These are phyloP conservation scores for Wickerhamomyces sp. DNA, from an alignment of 1,139 yeast genomes.

Conservation along the genomic window DNA sequence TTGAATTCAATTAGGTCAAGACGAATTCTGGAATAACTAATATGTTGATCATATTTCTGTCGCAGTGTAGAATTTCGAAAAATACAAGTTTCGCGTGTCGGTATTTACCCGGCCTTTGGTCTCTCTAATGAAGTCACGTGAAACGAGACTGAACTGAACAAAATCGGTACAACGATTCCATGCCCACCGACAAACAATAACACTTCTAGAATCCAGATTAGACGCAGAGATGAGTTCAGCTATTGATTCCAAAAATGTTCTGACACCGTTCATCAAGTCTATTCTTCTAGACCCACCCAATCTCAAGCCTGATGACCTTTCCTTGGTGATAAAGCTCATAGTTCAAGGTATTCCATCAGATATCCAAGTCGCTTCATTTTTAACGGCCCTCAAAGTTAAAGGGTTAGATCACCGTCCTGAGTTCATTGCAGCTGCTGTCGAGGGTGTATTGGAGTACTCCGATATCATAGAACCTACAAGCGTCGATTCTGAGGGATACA, in stretches of 20 bases:
- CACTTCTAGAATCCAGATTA: no score
- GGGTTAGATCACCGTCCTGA: constrained; percentile 82
- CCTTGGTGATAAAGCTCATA: constrained; percentile 54
- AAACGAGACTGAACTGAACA: background rate
- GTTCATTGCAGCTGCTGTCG: constrained; percentile 81
- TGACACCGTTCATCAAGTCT: constrained; percentile 62
- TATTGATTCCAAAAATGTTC: constrained; percentile 9
- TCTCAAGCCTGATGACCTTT: constrained; percentile 56
- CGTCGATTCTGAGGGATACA: constrained; percentile 50
- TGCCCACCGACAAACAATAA: no score
- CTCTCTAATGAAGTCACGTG: background rate
- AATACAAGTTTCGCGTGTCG: background rate
- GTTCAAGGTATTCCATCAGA: constrained; percentile 59
- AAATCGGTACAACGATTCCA: no score
- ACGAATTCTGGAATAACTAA: no score
- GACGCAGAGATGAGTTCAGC: background rate
- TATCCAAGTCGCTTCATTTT: constrained; percentile 71
- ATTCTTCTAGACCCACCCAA: constrained; percentile 54
- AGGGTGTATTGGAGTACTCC: constrained; percentile 60
- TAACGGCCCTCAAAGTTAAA: constrained; percentile 66
- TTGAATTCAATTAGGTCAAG: no score
- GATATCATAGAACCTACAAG: constrained; percentile 38
- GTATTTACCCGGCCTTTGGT: background rate
- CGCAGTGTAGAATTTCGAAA: background rate
- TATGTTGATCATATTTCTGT: background rate